Base-by-base conservation (phyloP, 1,139 yeast genomes). In the Yamadazyma trypodendri region DNA sequence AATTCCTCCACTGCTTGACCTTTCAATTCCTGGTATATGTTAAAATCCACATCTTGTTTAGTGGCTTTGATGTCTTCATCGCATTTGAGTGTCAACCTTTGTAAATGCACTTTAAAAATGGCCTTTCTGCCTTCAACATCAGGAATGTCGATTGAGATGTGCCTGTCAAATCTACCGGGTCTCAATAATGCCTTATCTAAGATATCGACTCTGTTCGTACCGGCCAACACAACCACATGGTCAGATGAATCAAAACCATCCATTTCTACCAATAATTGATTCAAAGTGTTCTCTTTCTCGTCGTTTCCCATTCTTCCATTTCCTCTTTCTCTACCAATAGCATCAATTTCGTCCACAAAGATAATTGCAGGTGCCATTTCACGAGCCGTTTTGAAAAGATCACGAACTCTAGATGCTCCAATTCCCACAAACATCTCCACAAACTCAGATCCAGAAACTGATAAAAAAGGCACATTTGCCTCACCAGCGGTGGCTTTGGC, bases 401-500 rank as follows among this genome's bases (percentile, higher is more conserved):
- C 94, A 61, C 94, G 82, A 30, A 84, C 92, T 61, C 92, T 71
- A 8, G 85, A 79, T 6, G 90, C 90, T 63, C 90, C 90, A 24
- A 83, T 87, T 66, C 90, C 90, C 15, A 83, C 90, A 67, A 81
- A 83, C 89, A 83, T 83, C 56, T 83, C 89, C 15, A 82, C 87
- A 48, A 83, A 83, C 51, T 83, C 90, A 1, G 89, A 82, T 48
- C 90, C 90, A 0, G 89, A 81, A n/a, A 84, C 92, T 28, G 86
- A 80, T 49, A 79, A 77, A 54, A 84, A 84, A 29, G 94, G 90
- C 22, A 84, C 92, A 38, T 84, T 85, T 2, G 92, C 92, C 58
- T 84, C 92, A 54, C 92, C 92, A 6, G 92, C 92, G 23, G 92
- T 84, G 1, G 92, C 92, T 55, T 82, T 84, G 9, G 92, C 92